Evolutionary conservation across 78 protist species (phyloP).

Genomic region (Speleostelium caveatum): DNA sequence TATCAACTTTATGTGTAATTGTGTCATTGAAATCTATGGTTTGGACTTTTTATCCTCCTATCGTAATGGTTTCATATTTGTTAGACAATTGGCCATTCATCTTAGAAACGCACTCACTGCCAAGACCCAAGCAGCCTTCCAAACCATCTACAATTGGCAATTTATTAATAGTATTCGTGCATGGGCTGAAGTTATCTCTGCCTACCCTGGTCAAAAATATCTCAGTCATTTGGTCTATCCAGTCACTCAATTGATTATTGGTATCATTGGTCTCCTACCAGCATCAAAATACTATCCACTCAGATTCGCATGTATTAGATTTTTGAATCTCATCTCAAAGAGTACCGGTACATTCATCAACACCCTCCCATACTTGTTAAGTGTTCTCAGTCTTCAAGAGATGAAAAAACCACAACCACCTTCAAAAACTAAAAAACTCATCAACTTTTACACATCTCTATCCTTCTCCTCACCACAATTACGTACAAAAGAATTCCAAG

Average conservation of each 20-base stretch:
- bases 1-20: conserved; percentile 79
- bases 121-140: conserved; percentile 13
- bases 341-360: conserved; percentile 62
- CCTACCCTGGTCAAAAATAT: conserved; percentile 63
- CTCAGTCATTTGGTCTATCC: conserved; percentile 82
- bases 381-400: background rate
- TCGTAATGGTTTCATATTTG: conserved; percentile 92
- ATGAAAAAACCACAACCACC: background rate
- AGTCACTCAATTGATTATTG: conserved; percentile 83
- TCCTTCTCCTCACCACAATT: conserved; percentile 7
- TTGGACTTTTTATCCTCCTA: conserved; percentile 80
- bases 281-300: conserved; percentile 83
- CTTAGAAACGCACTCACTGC: conserved; percentile 82
- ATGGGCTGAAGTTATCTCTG: conserved; percentile 85
- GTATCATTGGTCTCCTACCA: conserved; percentile 48
- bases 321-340: conserved; percentile 65
- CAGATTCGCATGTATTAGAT: conserved; percentile 68
- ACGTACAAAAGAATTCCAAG: conserved; percentile 39
- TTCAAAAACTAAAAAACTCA: conserved; percentile 9
- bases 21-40: conserved; percentile 89
- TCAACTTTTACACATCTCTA: conserved; percentile 59
- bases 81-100: conserved; percentile 95
- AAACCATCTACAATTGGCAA: conserved; percentile 93
- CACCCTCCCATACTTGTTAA: conserved; percentile 63
- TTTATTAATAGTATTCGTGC: conserved; percentile 82